A percentile compares a stretch with the other conserved stretches of the same genome.
Conservation (phyloP, 129 eudicot species). For the Artemisia tridentata region DNA sequence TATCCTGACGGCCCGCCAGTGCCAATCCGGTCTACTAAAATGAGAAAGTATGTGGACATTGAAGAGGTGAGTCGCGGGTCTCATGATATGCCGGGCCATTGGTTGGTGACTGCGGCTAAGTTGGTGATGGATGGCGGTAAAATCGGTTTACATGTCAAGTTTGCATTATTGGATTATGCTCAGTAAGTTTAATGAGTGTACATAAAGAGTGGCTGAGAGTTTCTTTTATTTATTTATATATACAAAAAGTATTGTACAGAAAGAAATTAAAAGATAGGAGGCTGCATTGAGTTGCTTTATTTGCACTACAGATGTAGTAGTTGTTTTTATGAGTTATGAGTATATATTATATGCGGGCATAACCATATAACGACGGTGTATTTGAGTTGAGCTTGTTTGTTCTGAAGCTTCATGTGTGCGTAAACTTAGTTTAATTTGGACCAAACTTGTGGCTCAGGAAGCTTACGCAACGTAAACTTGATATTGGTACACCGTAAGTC, state of each 20-base stretch:
- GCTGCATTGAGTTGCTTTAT: neutral
- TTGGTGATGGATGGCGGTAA: conserved; percentile 74
- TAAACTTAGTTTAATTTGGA: neutral
- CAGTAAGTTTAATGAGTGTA: conserved; percentile 29
- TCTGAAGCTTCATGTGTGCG: neutral
- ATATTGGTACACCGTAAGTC: neutral
- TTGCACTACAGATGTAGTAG: conserved; percentile 2
- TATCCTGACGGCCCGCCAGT: conserved; percentile 82
- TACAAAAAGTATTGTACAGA: conserved; percentile 22
- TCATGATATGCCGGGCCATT: conserved; percentile 90
- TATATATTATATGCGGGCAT: neutral
- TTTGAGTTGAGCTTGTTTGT: neutral
- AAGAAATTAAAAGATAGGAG: conserved; percentile 23
- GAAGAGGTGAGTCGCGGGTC: conserved; percentile 82
- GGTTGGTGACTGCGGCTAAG: conserved; percentile 92
- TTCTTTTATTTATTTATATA: conserved; percentile 13
- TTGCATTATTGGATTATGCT: conserved; percentile 65
- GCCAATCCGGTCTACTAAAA: conserved; percentile 53
- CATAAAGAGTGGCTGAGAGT: conserved; percentile 21
- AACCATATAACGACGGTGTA: neutral
- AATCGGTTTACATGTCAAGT: conserved; percentile 84
- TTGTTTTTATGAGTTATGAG: neutral
- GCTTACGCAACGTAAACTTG: neutral
- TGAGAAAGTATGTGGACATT: conserved; percentile 60
- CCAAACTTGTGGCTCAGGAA: neutral